phyloP scores from a whole-genome alignment of 2,329 filamentous ascomycete species.

The Botryotinia convoluta region DNA sequence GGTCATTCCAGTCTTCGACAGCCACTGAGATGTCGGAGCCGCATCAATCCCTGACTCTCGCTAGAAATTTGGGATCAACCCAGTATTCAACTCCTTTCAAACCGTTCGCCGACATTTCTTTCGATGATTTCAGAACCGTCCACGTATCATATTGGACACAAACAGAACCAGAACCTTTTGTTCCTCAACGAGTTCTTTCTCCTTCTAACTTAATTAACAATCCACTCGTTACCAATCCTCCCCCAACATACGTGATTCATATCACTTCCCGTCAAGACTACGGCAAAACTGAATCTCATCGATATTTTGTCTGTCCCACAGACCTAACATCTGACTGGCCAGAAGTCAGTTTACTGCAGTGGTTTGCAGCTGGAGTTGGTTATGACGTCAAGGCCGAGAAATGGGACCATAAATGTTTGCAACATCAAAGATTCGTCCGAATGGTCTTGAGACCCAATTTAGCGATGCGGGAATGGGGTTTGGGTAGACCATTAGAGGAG shows the following conservation, averaged over 20 bases:
- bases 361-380: slow-evolving; percentile 31
- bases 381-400: slow-evolving; percentile 33
- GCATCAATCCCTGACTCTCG: not conserved
- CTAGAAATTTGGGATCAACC: not conserved
- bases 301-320: slow-evolving; percentile 33
- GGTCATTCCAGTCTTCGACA: not conserved
- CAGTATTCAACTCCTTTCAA: not conserved
- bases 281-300: slow-evolving; percentile 32
- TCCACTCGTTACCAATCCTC: slow-evolving; percentile 24
- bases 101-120: slow-evolving; percentile 4
- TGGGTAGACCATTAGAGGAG: slow-evolving; percentile 13
- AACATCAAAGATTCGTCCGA: slow-evolving; percentile 31
- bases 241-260: slow-evolving; percentile 32
- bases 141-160: slow-evolving; percentile 1
- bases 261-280: slow-evolving; percentile 33
- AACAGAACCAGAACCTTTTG: slow-evolving; percentile 8
- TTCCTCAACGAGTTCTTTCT: slow-evolving; percentile 25
- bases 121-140: slow-evolving; percentile 1
- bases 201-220: slow-evolving; percentile 30
- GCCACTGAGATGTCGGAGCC: not conserved
- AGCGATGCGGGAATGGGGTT: slow-evolving; percentile 22
- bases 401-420: slow-evolving; percentile 34
- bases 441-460: slow-evolving; percentile 33
- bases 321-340: slow-evolving; percentile 31
- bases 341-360: slow-evolving; percentile 30